Percentiles rank a stretch among this genome's conserved stretches.
Evolutionary conservation across 192 early-diverging fungal species (phyloP).

Genomic region (Cladochytrium replicatum): DNA sequence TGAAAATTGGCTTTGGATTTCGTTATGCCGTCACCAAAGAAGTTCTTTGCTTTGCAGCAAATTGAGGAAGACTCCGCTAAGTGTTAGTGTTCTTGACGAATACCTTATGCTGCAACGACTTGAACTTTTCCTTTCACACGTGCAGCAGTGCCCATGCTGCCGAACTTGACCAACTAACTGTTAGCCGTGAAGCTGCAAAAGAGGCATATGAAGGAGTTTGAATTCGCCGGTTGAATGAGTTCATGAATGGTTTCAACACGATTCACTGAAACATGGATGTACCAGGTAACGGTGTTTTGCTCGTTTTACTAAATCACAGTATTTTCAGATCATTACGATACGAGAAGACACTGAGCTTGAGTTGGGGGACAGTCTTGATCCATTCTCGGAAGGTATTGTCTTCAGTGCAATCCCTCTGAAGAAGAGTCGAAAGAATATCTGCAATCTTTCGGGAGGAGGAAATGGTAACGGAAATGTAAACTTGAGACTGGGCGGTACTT

Average conservation of each 20-base stretch:
- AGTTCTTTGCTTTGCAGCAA: constrained; percentile 30
- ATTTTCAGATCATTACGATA: constrained; percentile 87
- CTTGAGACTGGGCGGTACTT: background rate
- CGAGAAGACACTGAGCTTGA: constrained; percentile 98
- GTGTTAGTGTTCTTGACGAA: constrained; percentile 78
- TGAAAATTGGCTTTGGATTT: constrained; percentile 26
- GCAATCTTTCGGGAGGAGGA: constrained; percentile 95
- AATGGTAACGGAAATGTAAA: constrained; percentile 41
- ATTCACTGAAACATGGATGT: constrained; percentile 94
- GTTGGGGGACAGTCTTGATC: constrained; percentile 91
- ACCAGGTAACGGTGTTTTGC: constrained; percentile 53
- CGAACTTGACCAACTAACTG: constrained; percentile 68
- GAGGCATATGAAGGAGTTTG: constrained; percentile 62
- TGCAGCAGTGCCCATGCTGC: constrained; percentile 58
- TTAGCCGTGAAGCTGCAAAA: constrained; percentile 64
- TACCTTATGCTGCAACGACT: constrained; percentile 74
- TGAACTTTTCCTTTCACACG: no score
- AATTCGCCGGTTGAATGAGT: constrained; percentile 77
- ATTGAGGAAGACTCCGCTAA: constrained; percentile 54
- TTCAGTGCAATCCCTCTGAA: constrained; percentile 99
- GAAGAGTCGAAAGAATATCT: constrained; percentile 99
- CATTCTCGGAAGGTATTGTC: constrained; percentile 96
- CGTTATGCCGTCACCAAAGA: background rate
- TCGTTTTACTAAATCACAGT: no score
- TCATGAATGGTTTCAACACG: constrained; percentile 88